Conservation (phyloP, 208 protist species). For the Trypanosoma scelopori region DNA sequence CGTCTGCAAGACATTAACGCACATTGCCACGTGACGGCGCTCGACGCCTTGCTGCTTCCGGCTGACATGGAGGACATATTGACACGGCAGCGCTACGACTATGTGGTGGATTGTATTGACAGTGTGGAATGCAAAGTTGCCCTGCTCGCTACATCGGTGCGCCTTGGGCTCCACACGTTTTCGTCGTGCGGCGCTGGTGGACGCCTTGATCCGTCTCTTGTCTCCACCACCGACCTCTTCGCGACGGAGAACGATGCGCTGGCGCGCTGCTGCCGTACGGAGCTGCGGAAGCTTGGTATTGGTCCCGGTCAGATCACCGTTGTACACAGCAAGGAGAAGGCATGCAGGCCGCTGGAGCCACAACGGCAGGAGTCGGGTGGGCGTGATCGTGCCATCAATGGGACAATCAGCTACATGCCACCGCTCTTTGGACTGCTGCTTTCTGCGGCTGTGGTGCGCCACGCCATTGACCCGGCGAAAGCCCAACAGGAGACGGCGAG, state of each 20-base stretch:
- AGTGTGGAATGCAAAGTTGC: conserved; percentile 88
- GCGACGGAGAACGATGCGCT: conserved; percentile 81
- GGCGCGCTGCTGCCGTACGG: conserved; percentile 58
- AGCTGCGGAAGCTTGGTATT: conserved; percentile 65
- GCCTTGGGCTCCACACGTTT: conserved; percentile 62
- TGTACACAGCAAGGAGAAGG: conserved; percentile 70
- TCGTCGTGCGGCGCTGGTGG: conserved; percentile 85
- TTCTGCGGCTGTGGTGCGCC: conserved; percentile 66
- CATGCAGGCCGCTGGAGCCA: conserved; percentile 56
- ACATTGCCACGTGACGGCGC: conserved; percentile 60
- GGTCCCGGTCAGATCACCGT: conserved; percentile 56
- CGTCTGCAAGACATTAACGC: conserved; percentile 82
- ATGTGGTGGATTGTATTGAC: conserved; percentile 92
- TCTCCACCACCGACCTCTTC: conserved; percentile 68
- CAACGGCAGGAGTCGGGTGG: conserved; percentile 78
- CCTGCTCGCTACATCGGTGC: conserved; percentile 60
- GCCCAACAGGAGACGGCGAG: conserved; percentile 41
- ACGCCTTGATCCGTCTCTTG: conserved; percentile 66
- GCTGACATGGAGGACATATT: conserved; percentile 80
- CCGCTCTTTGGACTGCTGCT: conserved; percentile 83
- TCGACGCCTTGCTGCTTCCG: conserved; percentile 65
- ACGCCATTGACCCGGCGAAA: conserved; percentile 53
- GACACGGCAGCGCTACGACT: conserved; percentile 72
- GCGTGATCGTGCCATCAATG: conserved; percentile 78
- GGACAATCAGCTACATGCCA: conserved; percentile 92